Base-by-base conservation (phyloP, 139 green algal genomes). In the Chlamydomonas urium region DNA sequence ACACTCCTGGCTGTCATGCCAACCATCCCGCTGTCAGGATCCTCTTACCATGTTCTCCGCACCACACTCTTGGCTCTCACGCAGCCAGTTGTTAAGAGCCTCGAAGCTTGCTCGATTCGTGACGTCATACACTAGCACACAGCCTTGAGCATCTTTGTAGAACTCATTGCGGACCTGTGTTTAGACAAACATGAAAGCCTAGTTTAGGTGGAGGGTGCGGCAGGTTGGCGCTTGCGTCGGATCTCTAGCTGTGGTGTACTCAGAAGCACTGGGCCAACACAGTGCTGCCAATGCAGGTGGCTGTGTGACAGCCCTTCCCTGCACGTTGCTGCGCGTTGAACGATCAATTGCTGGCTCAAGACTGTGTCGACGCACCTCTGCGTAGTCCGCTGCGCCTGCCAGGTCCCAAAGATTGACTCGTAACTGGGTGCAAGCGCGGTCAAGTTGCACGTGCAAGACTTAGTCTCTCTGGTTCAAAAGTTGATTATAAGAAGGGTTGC, bases 331-430 rank as follows among this genome's bases (percentile, higher is more conserved):
- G n/a, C n/a, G n/a, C n/a, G n/a, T n/a, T n/a, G n/a, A n/a, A n/a
- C n/a, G n/a, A n/a, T n/a, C n/a, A n/a, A n/a, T n/a, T n/a, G n/a
- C n/a, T n/a, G n/a, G n/a, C n/a, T n/a, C n/a, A n/a, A n/a, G n/a
- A n/a, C n/a, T n/a, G n/a, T 6, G 5, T 28, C 38, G 6, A n/a
- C 53, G 34, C 31, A 86, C 77, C 33, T 88, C 82, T 1, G 69
- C 35, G 47, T 89, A 91, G 19, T 89, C 83, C 2, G 38, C 31
- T 2, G 72, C 47, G 0, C 86, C 86, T 17, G 86, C 86, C 28
- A 91, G 67, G 72, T 91, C 86, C 81, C 83, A 91, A 0, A 91
- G 61, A 69, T 91, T 91, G 8, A 89, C 80, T 0, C 86, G 72
- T 47, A 89, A 71, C 83, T 91, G 60, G 5, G 53, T 29, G 53